Percentiles rank a stretch among this genome's conserved stretches.
Evolutionary conservation across 305 asterid species (phyloP).

Genomic region (Rubia balearica): DNA sequence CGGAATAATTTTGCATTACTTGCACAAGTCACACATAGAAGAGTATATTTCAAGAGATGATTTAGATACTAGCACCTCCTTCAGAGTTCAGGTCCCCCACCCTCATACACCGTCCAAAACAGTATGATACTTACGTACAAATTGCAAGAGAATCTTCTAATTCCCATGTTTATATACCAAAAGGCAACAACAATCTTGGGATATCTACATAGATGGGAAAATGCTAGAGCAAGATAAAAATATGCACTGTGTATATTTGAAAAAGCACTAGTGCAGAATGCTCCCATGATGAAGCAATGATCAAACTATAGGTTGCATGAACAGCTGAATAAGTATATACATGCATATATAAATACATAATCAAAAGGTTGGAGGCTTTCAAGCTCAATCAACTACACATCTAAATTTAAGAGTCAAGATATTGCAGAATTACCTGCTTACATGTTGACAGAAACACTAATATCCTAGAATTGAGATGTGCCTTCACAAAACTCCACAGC

Average conservation of each 20-base stretch:
- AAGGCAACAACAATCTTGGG: background rate
- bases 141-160: background rate
- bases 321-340: background rate
- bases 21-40: background rate
- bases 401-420: background rate
- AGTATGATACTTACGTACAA: background rate
- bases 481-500: slow-evolving; percentile 90
- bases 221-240: background rate
- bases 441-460: slow-evolving; percentile 81
- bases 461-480: slow-evolving; percentile 77
- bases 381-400: background rate
- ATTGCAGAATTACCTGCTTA: slow-evolving; percentile 66
- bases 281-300: background rate
- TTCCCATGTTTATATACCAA: too few relatives aligned
- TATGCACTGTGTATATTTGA: background rate
- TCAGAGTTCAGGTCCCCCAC: background rate
- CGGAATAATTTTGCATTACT: background rate
- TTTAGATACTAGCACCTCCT: background rate
- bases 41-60: background rate
- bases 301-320: background rate
- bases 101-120: background rate
- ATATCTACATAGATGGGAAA: background rate
- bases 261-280: background rate
- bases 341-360: background rate
- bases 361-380: background rate